A percentile compares a stretch with the other conserved stretches of the same genome.
phyloP scores from a whole-genome alignment of 2,329 filamentous ascomycete genomes.

The Fusarium irregulare region DNA sequence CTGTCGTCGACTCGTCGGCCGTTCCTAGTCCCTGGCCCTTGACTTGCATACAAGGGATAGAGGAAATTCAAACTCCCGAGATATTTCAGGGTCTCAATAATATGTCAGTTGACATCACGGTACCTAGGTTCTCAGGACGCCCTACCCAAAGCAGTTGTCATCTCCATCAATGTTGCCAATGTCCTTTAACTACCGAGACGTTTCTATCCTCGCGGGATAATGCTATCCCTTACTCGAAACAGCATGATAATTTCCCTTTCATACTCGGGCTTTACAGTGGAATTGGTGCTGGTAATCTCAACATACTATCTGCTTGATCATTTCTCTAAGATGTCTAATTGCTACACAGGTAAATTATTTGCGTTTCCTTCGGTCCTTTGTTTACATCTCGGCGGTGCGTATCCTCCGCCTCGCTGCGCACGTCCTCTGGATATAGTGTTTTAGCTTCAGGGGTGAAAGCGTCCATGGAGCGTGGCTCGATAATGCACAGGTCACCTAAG shows the following conservation, averaged over 20 bases:
- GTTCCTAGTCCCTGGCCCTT: constrained; percentile 14
- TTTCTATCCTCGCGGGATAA: constrained; percentile 6
- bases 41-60: neutral
- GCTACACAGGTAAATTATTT: neutral
- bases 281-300: neutral
- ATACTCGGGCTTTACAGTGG: neutral
- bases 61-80: constrained; percentile 13
- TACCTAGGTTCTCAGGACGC: constrained; percentile 2
- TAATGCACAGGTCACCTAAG: constrained; percentile 19
- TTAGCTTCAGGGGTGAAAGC: constrained; percentile 36
- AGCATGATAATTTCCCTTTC: constrained; percentile 1
- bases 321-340: neutral
- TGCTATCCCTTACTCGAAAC: constrained; percentile 5
- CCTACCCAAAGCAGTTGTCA: constrained; percentile 19
- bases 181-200: constrained; percentile 15
- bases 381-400: constrained; percentile 7
- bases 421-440: constrained; percentile 15
- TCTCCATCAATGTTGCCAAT: constrained; percentile 5
- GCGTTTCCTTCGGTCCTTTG: constrained; percentile 26
- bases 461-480: constrained; percentile 28
- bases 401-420: constrained; percentile 16
- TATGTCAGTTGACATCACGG: constrained; percentile 12
- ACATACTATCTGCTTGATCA: neutral
- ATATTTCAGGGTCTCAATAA: constrained; percentile 19
- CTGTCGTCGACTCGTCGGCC: constrained; percentile 13